These are phyloP conservation scores for Plasmodium ovale DNA, from an alignment of 169 alveolate genomes.

Conservation along the genomic window DNA sequence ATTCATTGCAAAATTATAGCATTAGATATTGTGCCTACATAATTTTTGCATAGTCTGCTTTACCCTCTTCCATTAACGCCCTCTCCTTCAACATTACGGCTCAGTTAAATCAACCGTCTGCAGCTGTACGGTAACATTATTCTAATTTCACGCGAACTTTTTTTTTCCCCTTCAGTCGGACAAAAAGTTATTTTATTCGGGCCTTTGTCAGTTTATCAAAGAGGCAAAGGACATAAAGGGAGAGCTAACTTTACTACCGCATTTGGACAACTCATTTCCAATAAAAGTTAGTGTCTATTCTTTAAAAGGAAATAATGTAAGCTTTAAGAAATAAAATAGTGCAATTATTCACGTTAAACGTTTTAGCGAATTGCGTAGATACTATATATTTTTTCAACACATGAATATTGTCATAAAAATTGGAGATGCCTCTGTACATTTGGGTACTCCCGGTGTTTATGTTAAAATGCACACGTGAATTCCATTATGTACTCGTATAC, in stretches of 20 bases:
- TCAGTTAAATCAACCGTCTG: neutral
- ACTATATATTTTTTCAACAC: no score
- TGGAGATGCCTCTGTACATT: neutral
- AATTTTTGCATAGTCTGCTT: neutral
- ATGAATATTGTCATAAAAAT: neutral
- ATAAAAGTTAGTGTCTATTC: constrained; percentile 71
- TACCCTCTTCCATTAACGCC: neutral
- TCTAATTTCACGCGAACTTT: no score
- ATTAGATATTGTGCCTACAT: neutral
- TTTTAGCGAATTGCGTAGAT: no score
- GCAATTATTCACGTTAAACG: neutral
- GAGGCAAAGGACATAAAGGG: constrained; percentile 78
- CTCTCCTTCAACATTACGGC: constrained; percentile 1
- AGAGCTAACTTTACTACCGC: constrained; percentile 51
- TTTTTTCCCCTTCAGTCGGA: constrained; percentile 70
- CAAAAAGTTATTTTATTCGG: constrained; percentile 77
- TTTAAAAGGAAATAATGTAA: constrained; percentile 76
- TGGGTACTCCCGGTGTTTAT: neutral
- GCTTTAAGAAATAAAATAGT: constrained; percentile 13
- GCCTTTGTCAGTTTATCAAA: constrained; percentile 79
- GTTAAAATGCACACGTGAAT: neutral
- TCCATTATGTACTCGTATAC: neutral
- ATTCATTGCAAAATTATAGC: neutral
- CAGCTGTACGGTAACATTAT: neutral
- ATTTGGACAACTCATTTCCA: constrained; percentile 71